Percentiles rank a stretch among this genome's conserved stretches.
Evolutionary conservation across 495 filamentous ascomycete genomes (phyloP).

Genomic region (Penicillium alfredii): DNA sequence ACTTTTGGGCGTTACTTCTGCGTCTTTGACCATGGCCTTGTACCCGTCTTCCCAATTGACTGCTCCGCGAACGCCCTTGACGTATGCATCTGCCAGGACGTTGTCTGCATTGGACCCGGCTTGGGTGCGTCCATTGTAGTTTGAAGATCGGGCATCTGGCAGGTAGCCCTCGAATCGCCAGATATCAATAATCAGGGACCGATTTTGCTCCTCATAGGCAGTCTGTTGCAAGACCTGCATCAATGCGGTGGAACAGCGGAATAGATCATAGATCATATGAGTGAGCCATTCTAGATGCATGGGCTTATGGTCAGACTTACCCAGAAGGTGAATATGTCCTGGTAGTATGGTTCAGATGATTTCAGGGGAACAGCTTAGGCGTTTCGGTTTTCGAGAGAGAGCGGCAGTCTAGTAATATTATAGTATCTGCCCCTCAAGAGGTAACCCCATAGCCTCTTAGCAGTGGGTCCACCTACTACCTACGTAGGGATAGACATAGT

Average conservation of each 20-base stretch:
- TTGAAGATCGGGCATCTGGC: conserved; percentile 60
- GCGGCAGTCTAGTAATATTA: too few species aligned
- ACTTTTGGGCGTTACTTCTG: conserved; percentile 55
- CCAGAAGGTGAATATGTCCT: conserved; percentile 46
- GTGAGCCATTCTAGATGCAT: neutral
- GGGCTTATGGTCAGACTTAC: conserved; percentile 26
- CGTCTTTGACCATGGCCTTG: conserved; percentile 63
- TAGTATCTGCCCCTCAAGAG: too few species aligned
- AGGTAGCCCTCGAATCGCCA: conserved; percentile 62
- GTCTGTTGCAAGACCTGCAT: conserved; percentile 60
- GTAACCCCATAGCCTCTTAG: too few species aligned
- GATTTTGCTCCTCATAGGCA: conserved; percentile 59
- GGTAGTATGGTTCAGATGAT: conserved; percentile 57
- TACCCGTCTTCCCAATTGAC: conserved; percentile 68
- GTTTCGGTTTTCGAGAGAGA: too few species aligned
- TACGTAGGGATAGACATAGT: too few species aligned
- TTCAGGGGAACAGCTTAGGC: too few species aligned
- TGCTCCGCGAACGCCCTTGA: conserved; percentile 60
- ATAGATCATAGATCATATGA: conserved; percentile 43
- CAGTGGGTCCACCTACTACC: too few species aligned
- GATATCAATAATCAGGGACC: conserved; percentile 66
- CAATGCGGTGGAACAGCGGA: conserved; percentile 57
- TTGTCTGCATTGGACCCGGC: conserved; percentile 72
- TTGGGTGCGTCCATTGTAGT: conserved; percentile 66
- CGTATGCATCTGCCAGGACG: conserved; percentile 67